Base-by-base conservation (phyloP, 176 grass and related monocot genomes). In the Pontederia paniculata region DNA sequence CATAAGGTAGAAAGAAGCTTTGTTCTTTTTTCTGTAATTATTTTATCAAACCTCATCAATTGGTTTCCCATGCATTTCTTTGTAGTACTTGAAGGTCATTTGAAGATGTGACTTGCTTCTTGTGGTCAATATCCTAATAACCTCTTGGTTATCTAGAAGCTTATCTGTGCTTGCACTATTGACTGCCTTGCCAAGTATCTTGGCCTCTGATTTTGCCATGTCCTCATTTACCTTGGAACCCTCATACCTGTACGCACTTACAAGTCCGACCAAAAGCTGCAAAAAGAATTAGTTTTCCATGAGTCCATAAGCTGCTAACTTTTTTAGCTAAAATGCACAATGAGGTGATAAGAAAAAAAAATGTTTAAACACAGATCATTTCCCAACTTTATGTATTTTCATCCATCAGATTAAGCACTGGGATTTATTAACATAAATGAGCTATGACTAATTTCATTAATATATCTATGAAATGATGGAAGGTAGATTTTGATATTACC, bases 221-320 rank as follows among this genome's bases (percentile, higher is more conserved):
- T 90, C 91, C 11, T 69, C 63, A 64, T 61, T 74, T 45, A 90
- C 82, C 51, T 67, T 48, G 4, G 76, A 51, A 3, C 91, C 86
- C 56, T 90, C 91, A 49, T 97, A 97, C 56, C 86, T 28, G 77
- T 90, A 97, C 57, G 91, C 80, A 56, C 86, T 90, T 46, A 97
- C 86, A 7, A 97, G 82, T 22, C 91, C 83, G 0, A 90, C 82
- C 67, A 97, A 76, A 23, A 90, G 65, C 79, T 96, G 73, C 55
- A 15, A 37, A 37, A 37, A 37, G 28, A 37, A 37, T 37, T 37
- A 37, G 28, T 37, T 37, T 6, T 37, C 28, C 28, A 3, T 37
- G 28, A 37, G 28, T 37, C 28, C 1, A 37, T 37, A 37, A 37
- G 0, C 28, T 37, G 28, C 28, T 37, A 37, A 37, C 3, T 37